Evolutionary conservation across 1,284 basidiomycete species (phyloP).

Genomic region (Marasmius tenuissimus): DNA sequence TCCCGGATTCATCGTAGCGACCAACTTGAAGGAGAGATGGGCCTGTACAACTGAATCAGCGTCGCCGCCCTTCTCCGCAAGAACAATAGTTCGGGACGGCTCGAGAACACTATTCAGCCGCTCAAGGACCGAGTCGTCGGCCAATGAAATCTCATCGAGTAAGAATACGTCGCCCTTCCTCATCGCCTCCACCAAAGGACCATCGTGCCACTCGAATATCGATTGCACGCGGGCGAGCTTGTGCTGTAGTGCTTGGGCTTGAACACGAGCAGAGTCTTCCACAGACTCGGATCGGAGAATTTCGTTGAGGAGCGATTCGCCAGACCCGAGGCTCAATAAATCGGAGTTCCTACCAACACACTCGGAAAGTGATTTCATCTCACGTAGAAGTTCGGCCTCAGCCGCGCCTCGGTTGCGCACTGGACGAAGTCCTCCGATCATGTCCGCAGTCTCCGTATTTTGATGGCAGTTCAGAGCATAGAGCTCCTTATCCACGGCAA

Average conservation of each 20-base stretch:
- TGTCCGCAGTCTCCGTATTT: constrained; percentile 98
- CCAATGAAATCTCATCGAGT: constrained; percentile 96
- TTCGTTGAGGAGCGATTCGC: constrained; percentile 36
- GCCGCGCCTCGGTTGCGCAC: constrained; percentile 73
- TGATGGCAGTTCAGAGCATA: constrained; percentile 94
- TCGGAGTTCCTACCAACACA: constrained; percentile 35
- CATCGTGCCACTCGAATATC: constrained; percentile 96
- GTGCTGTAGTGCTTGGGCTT: constrained; percentile 41
- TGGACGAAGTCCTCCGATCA: constrained; percentile 93
- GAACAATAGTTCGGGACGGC: constrained; percentile 83
- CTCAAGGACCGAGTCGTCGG: constrained; percentile 98
- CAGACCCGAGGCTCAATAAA: constrained; percentile 31
- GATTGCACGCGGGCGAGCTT: constrained; percentile 56
- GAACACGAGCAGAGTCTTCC: constrained; percentile 26
- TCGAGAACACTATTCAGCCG: constrained; percentile 97
- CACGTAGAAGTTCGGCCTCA: constrained; percentile 45
- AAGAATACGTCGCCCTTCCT: constrained; percentile 82
- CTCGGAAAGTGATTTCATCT: constrained; percentile 42
- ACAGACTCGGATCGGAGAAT: constrained; percentile 35
- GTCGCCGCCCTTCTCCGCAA: constrained; percentile 90
- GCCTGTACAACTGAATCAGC: constrained; percentile 68
- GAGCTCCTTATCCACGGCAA: constrained; percentile 63
- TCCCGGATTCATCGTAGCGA: constrained; percentile 99
- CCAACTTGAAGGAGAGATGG: constrained; percentile 75
- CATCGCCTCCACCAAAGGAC: constrained; percentile 95